Percentiles rank a stretch among this genome's conserved stretches.
These are phyloP conservation scores for Fomitopsis palustris DNA, from an alignment of 1,284 basidiomycete species.

Conservation along the genomic window DNA sequence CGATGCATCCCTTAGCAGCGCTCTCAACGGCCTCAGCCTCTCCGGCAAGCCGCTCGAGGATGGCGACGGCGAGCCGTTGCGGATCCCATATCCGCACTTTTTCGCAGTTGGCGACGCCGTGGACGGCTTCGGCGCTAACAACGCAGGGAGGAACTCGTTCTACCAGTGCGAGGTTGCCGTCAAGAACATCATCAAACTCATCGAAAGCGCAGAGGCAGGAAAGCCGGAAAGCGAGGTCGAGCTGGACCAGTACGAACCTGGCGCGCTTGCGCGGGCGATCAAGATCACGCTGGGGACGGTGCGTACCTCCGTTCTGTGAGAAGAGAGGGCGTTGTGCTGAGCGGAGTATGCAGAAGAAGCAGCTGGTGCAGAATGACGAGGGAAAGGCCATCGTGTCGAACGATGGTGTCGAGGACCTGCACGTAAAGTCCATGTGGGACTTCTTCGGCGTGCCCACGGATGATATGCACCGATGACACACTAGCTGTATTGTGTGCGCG, in stretches of 20 bases:
- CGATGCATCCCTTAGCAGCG: background rate
- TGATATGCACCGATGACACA: constrained; percentile 22
- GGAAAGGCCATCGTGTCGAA: constrained; percentile 38
- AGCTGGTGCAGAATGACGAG: constrained; percentile 11
- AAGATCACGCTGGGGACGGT: constrained; percentile 68
- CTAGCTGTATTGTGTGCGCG: no score
- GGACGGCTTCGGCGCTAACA: constrained; percentile 66
- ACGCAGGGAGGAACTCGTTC: constrained; percentile 71
- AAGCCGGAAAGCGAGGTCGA: constrained; percentile 23
- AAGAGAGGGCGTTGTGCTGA: background rate
- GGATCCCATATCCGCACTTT: constrained; percentile 49
- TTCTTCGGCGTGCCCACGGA: constrained; percentile 32
- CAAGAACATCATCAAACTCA: constrained; percentile 47
- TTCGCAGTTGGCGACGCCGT: constrained; percentile 71
- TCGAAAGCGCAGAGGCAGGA: constrained; percentile 25
- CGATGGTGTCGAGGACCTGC: constrained; percentile 43
- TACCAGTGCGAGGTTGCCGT: constrained; percentile 56
- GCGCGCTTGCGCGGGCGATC: constrained; percentile 48
- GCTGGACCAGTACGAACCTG: constrained; percentile 55
- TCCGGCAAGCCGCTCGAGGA: background rate
- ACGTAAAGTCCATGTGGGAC: constrained; percentile 43
- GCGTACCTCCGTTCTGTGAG: constrained; percentile 16
- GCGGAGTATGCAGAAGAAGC: background rate
- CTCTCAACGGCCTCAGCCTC: background rate
- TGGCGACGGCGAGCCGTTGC: constrained; percentile 10